Conservation (phyloP, 2,329 filamentous ascomycete genomes). For the Ophiostoma pallidulum region DNA sequence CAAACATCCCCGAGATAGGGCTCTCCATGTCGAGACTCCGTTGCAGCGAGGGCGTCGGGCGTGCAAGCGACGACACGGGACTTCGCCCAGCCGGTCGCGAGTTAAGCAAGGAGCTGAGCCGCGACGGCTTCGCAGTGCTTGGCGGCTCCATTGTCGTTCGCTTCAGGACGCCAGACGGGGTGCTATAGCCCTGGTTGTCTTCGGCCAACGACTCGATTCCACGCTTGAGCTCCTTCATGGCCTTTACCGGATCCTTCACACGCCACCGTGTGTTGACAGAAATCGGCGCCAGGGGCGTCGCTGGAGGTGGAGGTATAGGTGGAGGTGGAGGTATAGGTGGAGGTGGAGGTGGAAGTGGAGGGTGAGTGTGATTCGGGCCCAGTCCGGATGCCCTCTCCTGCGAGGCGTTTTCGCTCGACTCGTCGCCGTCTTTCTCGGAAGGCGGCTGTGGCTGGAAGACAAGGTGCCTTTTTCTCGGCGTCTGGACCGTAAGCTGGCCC, state of each 20-base stretch:
- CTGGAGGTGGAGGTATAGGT: not conserved
- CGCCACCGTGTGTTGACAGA: constrained; percentile 10
- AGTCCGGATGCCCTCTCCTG: not conserved
- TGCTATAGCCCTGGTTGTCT: constrained; percentile 1
- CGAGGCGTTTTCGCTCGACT: not conserved
- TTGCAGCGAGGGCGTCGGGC: not conserved
- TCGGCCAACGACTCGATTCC: constrained; percentile 9
- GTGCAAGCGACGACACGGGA: constrained; percentile 5
- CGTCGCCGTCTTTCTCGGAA: not conserved
- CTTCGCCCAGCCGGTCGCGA: constrained; percentile 12
- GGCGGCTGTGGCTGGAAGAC: not conserved
- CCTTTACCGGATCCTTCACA: not conserved
- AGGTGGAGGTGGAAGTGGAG: not conserved
- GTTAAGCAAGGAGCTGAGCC: constrained; percentile 13
- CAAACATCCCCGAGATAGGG: constrained; percentile 6
- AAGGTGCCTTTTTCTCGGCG: constrained; percentile 29
- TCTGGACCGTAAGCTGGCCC: constrained; percentile 33
- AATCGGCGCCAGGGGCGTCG: constrained; percentile 2
- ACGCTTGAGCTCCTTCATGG: constrained; percentile 7
- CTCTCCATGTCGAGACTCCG: not conserved
- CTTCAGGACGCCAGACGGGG: not conserved
- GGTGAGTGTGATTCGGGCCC: not conserved
- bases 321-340: not conserved
- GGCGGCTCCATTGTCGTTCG: not conserved
- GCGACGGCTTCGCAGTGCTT: not conserved